Base-by-base conservation (phyloP, 2,329 filamentous ascomycete genomes). In the Chaetomium sp. region DNA sequence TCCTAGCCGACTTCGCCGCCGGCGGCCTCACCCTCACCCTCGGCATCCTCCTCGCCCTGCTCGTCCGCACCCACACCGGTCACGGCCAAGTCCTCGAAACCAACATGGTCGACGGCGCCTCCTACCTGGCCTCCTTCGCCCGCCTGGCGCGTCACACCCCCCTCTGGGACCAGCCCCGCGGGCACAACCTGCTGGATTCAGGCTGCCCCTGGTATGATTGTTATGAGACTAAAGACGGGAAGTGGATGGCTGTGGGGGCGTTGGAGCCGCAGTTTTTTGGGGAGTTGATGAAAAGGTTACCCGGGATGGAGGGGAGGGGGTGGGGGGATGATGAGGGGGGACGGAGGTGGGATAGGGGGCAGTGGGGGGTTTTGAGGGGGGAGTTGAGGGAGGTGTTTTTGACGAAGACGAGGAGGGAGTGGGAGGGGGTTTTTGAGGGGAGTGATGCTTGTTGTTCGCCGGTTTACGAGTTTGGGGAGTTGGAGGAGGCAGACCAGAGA, bases 371-470 rank as follows among this genome's bases (percentile, higher is more conserved):
- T 47, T 76, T 96, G 64, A 78, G 79, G 50, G 66, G 71, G 1
- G 68, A 82, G 2, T 86, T 95, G 62, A 78, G 78, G 2, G 68
- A 67, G 3, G 76, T 74, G 0, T 96, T 97, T 70, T 82, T 78
- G 68, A 70, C 74, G 45, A 89, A 84, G 72, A 87, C 86, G 4
- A 79, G 91, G 37, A 67, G 71, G 0, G 86, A 95, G 68, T 97
- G 92, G 92, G 92, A 96, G 71, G 68, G 58, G 3, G 75, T 95
- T 5, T 97, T 96, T 68, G 89, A 95, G 68, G 89, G 88, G 9
- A 94, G 88, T 0, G 92, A 97, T 72, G 92, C 92, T 1, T 97
- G 92, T 70, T 90, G 87, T 60, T 90, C 89, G n/a, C 92, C 92
- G 0, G 88, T 97, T 1, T 74, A 96, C 43, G 85, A 84, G 37